These are phyloP conservation scores for Pleomassaria siparia DNA, from an alignment of 2,329 filamentous ascomycete genomes.

Conservation along the genomic window DNA sequence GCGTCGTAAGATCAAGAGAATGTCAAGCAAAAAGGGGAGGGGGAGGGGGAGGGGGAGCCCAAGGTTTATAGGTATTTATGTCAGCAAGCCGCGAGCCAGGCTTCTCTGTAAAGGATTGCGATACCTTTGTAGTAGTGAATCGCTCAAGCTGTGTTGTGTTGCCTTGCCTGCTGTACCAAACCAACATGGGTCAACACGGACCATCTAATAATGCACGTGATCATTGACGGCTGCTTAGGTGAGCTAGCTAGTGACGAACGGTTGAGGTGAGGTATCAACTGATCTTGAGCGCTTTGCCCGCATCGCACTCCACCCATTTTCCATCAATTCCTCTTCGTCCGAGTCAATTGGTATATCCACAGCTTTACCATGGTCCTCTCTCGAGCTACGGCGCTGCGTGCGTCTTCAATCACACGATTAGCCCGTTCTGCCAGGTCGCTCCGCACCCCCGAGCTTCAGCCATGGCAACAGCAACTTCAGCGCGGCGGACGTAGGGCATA, in stretches of 20 bases:
- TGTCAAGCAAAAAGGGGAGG: constrained; percentile 3
- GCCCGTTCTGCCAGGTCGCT: constrained; percentile 36
- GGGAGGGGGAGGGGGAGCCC: constrained; percentile 2
- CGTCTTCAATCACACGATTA: constrained; percentile 38
- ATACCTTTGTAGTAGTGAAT: constrained; percentile 11
- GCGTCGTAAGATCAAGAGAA: not conserved
- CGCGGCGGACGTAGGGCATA: constrained; percentile 36
- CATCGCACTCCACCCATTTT: constrained; percentile 9
- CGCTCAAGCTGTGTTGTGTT: constrained; percentile 13
- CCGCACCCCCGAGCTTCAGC: constrained; percentile 40
- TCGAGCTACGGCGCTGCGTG: constrained; percentile 40
- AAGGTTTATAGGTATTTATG: constrained; percentile 5
- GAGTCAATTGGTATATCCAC: constrained; percentile 36
- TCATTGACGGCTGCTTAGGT: not conserved
- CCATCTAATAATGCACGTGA: constrained; percentile 1
- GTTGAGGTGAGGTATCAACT: constrained; percentile 10
- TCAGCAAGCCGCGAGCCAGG: constrained; percentile 12
- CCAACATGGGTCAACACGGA: not conserved
- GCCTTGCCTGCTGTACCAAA: constrained; percentile 4
- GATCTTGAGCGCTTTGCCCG: not conserved
- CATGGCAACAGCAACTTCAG: constrained; percentile 41
- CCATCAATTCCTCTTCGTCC: constrained; percentile 36
- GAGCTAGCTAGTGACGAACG: not conserved
- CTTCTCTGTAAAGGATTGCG: constrained; percentile 12
- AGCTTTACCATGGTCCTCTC: constrained; percentile 46